Conservation (phyloP, 208 protist species). For the Novymonas esmeraldas region DNA sequence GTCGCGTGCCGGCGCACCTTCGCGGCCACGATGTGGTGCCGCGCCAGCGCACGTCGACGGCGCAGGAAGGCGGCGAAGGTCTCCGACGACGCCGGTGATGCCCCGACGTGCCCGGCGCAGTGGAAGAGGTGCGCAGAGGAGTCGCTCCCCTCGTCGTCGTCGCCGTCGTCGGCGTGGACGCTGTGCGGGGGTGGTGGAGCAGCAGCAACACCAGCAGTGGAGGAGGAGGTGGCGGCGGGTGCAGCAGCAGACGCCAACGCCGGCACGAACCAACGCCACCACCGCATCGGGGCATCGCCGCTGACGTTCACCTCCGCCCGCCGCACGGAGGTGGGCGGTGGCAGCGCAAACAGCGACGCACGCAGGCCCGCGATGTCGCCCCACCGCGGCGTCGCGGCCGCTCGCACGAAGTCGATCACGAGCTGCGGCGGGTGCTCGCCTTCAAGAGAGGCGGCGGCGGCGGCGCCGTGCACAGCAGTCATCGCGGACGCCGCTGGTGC, state of each 20-base stretch:
- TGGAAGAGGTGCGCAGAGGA: not conserved
- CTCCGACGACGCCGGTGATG: not conserved
- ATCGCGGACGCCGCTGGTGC: not conserved
- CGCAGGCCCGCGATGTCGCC: slow-evolving; percentile 24
- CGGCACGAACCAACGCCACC: slow-evolving; percentile 26
- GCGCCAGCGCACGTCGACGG: not conserved
- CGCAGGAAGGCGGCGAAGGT: slow-evolving; percentile 11
- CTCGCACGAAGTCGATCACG: slow-evolving; percentile 27
- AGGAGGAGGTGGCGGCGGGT: too few relatives aligned
- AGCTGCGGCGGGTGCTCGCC: not conserved
- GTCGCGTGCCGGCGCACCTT: slow-evolving; percentile 20
- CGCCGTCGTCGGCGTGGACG: not conserved
- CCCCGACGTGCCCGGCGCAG: slow-evolving; percentile 7
- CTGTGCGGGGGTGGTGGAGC: too few relatives aligned
- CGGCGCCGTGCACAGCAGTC: not conserved
- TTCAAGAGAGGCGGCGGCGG: not conserved
- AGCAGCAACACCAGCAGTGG: too few relatives aligned
- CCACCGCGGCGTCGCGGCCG: slow-evolving; percentile 25
- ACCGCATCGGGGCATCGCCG: slow-evolving; percentile 32
- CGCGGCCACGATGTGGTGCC: slow-evolving; percentile 17
- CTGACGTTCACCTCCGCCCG: slow-evolving; percentile 30
- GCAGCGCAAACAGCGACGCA: slow-evolving; percentile 7
- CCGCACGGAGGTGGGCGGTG: not conserved
- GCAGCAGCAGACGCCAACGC: not conserved
- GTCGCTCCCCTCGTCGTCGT: too few relatives aligned